phyloP scores from a whole-genome alignment of 2,329 filamentous ascomycete species.

The Blastomyces silverae region DNA sequence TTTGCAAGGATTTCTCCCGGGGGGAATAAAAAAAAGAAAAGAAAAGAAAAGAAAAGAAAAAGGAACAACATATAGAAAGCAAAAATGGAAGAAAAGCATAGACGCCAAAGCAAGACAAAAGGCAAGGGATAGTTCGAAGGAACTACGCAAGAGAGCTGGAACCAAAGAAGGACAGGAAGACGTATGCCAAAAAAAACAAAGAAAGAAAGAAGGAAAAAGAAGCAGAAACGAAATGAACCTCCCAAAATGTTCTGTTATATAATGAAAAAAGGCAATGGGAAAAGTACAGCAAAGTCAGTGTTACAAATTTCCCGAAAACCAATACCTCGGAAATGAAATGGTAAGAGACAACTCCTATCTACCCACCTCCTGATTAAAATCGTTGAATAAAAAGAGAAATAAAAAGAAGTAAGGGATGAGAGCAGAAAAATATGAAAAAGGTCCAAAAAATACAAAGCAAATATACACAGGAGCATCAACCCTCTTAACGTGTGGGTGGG shows the following conservation, averaged over 20 bases:
- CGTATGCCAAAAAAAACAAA: background rate
- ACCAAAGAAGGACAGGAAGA: background rate
- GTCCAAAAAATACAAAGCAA: background rate
- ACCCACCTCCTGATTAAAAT: conserved; percentile 1
- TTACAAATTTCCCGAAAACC: background rate
- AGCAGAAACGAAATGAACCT: background rate
- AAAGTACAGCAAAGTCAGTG: background rate
- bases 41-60: background rate
- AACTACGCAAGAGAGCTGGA: background rate
- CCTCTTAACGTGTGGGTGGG: background rate
- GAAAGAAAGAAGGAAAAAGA: background rate
- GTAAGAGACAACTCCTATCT: conserved; percentile 1
- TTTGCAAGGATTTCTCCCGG: background rate
- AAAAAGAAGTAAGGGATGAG: conserved; percentile 5
- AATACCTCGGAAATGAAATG: background rate
- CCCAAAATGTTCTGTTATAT: background rate
- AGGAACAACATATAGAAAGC: conserved; percentile 1
- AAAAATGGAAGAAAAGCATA: background rate
- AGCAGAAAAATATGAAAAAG: background rate
- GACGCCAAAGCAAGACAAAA: conserved; percentile 2
- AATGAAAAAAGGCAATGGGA: background rate
- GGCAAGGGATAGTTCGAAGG: background rate
- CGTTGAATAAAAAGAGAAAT: background rate
- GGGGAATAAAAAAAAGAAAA: conserved; percentile 4
- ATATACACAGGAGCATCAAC: background rate